Conservation (phyloP, 75 land plant genomes). For the Chamaecyparis obtusa region DNA sequence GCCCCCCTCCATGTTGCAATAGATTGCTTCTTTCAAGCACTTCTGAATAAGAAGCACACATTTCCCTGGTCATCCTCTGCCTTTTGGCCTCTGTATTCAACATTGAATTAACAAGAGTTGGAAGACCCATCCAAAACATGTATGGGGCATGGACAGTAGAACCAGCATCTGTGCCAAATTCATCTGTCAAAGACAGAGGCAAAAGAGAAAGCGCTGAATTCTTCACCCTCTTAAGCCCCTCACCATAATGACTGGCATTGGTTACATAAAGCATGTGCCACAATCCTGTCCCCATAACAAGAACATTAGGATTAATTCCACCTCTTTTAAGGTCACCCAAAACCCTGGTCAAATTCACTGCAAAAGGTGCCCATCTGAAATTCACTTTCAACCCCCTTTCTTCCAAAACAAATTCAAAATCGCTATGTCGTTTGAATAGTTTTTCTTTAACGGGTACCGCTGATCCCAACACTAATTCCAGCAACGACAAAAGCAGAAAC, state of each 20-base stretch:
- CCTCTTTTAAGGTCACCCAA: constrained; percentile 10
- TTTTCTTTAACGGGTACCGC: constrained; percentile 29
- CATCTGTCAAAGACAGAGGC: constrained; percentile 16
- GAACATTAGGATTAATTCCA: constrained; percentile 57
- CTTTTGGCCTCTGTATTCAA: constrained; percentile 71
- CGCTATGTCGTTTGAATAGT: constrained; percentile 75
- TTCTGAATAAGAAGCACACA: constrained; percentile 39
- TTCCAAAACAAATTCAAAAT: constrained; percentile 43
- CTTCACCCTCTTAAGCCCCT: constrained; percentile 25
- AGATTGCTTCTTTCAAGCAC: constrained; percentile 48
- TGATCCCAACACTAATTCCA: constrained; percentile 48
- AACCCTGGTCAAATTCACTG: constrained; percentile 38
- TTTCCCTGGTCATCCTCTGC: constrained; percentile 45
- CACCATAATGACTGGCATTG: constrained; percentile 60
- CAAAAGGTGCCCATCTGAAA: constrained; percentile 93
- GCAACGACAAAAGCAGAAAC: constrained; percentile 56
- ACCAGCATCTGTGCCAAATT: constrained; percentile 12
- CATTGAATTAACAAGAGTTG: constrained; percentile 57
- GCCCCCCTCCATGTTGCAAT: constrained; percentile 46
- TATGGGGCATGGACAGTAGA: constrained; percentile 37
- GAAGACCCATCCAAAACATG: constrained; percentile 92
- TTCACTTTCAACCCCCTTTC: constrained; percentile 50
- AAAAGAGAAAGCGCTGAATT: constrained; percentile 28
- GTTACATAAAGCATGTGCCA: constrained; percentile 92
- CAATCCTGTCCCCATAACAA: constrained; percentile 78